Evolutionary conservation across 306 rosid genomes (phyloP).

Genomic region (Glycyrrhiza uralensis): DNA sequence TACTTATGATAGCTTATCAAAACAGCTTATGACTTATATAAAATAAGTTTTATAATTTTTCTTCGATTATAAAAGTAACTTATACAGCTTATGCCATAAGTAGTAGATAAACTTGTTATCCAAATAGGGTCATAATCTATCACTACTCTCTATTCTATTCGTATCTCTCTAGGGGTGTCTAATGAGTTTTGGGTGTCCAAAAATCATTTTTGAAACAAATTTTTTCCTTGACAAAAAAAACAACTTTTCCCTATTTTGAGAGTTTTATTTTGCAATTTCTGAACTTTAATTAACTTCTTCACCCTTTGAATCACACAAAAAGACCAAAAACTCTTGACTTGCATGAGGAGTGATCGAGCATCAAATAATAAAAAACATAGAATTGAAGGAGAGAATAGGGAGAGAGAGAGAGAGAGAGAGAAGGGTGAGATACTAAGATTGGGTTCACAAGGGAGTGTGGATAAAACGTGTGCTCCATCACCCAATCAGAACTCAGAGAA

Average conservation of each 20-base stretch:
- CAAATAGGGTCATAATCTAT: no score
- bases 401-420: neutral
- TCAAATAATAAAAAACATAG: neutral
- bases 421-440: slow-evolving; percentile 8
- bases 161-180: no score
- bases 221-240: no score
- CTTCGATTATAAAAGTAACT: no score
- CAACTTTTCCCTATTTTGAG: neutral
- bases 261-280: neutral
- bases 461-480: slow-evolving; percentile 62
- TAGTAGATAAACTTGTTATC: no score
- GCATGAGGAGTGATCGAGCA: neutral
- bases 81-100: no score
- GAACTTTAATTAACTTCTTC: neutral
- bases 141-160: no score
- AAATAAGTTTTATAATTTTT: no score
- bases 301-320: neutral
- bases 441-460: slow-evolving; percentile 71
- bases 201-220: no score
- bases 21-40: no score
- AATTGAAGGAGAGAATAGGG: neutral
- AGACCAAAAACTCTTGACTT: neutral
- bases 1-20: no score
- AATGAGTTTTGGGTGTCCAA: no score
- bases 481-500: slow-evolving; percentile 70